Evolutionary conservation across 768 basidiomycete genomes (phyloP).

Genomic region (Coprinopsis strossmayeri): DNA sequence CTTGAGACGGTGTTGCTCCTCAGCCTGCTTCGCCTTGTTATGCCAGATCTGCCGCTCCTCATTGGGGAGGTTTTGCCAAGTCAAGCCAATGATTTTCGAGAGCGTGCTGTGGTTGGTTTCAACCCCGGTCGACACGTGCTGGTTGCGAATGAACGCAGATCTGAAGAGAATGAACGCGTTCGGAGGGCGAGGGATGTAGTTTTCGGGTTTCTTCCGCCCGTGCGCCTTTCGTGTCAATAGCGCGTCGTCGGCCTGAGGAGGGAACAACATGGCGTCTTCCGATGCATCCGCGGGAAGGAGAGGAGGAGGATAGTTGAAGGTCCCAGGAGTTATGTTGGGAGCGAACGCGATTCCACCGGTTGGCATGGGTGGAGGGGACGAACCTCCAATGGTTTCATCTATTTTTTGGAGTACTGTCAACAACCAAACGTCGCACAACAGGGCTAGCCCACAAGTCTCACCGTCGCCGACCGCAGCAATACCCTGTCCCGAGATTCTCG

Average conservation of each 20-base stretch:
- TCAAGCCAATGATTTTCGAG: constrained; percentile 79
- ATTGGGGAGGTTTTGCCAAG: constrained; percentile 73
- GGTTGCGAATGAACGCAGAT: constrained; percentile 72
- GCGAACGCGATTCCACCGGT: constrained; percentile 9
- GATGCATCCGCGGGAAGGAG: constrained; percentile 16
- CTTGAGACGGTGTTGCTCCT: constrained; percentile 70
- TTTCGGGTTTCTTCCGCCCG: constrained; percentile 62
- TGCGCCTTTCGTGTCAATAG: constrained; percentile 40
- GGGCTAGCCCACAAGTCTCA: background rate
- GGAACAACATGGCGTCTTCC: constrained; percentile 50
- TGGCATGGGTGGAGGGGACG: background rate
- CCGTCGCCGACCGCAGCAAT: constrained; percentile 5
- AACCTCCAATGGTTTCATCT: too few species aligned
- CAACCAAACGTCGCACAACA: background rate
- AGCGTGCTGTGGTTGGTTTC: constrained; percentile 81
- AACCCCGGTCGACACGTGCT: constrained; percentile 70
- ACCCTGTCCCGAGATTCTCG: constrained; percentile 6
- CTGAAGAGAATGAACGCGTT: constrained; percentile 88
- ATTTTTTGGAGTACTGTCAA: too few species aligned
- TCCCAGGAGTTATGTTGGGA: constrained; percentile 17
- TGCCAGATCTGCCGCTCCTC: constrained; percentile 77
- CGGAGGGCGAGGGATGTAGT: constrained; percentile 80
- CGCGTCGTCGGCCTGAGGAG: constrained; percentile 32
- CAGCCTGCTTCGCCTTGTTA: constrained; percentile 63
- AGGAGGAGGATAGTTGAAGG: constrained; percentile 21